Conservation (phyloP, 306 rosid genomes). For the Calophaca sinica region DNA sequence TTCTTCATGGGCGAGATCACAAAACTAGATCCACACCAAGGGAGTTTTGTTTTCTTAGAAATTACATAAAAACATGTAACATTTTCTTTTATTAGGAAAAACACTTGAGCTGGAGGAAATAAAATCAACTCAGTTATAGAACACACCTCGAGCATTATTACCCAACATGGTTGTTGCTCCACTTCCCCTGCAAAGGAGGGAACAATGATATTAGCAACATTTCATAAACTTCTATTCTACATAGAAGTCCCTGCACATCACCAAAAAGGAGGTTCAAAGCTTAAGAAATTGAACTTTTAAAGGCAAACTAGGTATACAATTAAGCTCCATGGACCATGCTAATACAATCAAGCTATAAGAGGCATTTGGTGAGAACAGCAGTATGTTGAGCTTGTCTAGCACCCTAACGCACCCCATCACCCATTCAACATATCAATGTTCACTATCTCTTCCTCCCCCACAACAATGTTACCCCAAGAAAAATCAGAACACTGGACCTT, state of each 20-base stretch:
- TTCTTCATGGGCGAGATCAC: constrained; percentile 19
- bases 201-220: constrained; percentile 28
- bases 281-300: not conserved
- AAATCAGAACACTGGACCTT: constrained; percentile 17
- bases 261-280: constrained; percentile 30
- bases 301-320: constrained; percentile 6
- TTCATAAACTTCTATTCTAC: constrained; percentile 23
- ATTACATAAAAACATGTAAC: constrained; percentile 28
- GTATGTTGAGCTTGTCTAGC: constrained; percentile 15
- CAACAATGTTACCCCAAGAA: constrained; percentile 11
- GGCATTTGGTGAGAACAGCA: constrained; percentile 17
- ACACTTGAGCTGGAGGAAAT: constrained; percentile 10
- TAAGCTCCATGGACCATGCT: constrained; percentile 25
- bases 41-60: constrained; percentile 1
- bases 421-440: constrained; percentile 22
- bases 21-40: constrained; percentile 29
- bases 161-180: constrained; percentile 94
- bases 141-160: constrained; percentile 95
- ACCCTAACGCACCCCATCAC: constrained; percentile 17
- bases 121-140: constrained; percentile 42
- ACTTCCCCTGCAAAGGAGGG: constrained; percentile 64
- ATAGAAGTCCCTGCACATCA: constrained; percentile 29
- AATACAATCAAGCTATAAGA: constrained; percentile 25
- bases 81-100: constrained; percentile 4
- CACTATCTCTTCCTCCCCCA: constrained; percentile 8